phyloP scores from a whole-genome alignment of 371 early-diverging fungal species.

The Homolaphlyctis polyrhiza region DNA sequence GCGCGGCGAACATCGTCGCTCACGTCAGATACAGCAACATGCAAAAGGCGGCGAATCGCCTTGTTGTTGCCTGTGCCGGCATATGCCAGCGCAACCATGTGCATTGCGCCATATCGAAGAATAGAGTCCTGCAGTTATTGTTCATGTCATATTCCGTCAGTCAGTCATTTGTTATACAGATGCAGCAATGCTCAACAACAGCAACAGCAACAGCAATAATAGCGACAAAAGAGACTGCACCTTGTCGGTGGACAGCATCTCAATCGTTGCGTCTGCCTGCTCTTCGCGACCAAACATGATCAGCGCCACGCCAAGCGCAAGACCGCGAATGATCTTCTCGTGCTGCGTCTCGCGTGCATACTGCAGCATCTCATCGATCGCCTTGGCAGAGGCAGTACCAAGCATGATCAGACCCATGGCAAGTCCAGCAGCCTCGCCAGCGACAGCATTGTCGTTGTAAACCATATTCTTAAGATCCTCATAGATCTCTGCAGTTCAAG shows the following conservation, averaged over 20 bases:
- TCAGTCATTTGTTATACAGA: neutral
- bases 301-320: constrained; percentile 89
- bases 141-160: neutral
- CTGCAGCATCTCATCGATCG: constrained; percentile 89
- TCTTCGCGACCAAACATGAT: constrained; percentile 95
- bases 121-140: constrained; percentile 68
- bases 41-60: constrained; percentile 88
- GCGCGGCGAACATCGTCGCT: constrained; percentile 98
- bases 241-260: constrained; percentile 78
- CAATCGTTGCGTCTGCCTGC: constrained; percentile 83
- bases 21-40: constrained; percentile 96
- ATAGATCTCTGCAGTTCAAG: constrained; percentile 54
- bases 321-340: constrained; percentile 95
- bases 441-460: constrained; percentile 91
- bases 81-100: constrained; percentile 96
- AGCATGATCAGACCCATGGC: constrained; percentile 97
- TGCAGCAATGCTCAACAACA: neutral
- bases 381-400: constrained; percentile 78
- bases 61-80: constrained; percentile 96
- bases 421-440: constrained; percentile 96
- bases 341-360: constrained; percentile 97
- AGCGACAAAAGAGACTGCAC: constrained; percentile 2
- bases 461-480: constrained; percentile 82
- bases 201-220: constrained; percentile 2
- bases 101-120: constrained; percentile 93